A percentile compares a stretch with the other conserved stretches of the same genome.
Conservation (phyloP, 495 filamentous ascomycete genomes). For the Terfezia boudieri region DNA sequence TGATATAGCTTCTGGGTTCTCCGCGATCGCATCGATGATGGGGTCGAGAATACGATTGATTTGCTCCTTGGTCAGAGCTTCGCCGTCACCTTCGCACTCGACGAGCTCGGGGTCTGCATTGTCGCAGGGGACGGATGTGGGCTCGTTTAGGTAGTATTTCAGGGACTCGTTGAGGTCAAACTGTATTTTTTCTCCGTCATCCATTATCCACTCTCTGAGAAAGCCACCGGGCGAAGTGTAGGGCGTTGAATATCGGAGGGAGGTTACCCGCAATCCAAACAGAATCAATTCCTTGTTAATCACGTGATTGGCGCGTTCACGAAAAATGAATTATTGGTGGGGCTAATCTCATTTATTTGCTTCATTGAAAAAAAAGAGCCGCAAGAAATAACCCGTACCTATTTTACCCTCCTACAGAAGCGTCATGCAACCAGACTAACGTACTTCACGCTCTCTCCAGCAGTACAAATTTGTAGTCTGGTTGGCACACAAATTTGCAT, state of each 20-base stretch:
- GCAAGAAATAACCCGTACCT: too few relatives aligned
- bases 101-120: slow-evolving; percentile 67
- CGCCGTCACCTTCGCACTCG: slow-evolving; percentile 81
- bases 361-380: too few relatives aligned
- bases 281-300: neutral
- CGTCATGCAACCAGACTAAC: too few relatives aligned
- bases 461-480: too few relatives aligned
- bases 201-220: slow-evolving; percentile 32
- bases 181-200: slow-evolving; percentile 34
- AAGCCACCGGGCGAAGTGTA: neutral
- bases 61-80: slow-evolving; percentile 40
- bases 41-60: slow-evolving; percentile 36
- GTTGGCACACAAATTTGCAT: too few relatives aligned
- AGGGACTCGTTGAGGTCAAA: slow-evolving; percentile 94
- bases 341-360: too few relatives aligned
- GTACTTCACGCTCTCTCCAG: too few relatives aligned
- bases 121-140: slow-evolving; percentile 55
- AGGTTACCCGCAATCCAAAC: too few relatives aligned
- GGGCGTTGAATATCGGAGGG: neutral
- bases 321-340: too few relatives aligned
- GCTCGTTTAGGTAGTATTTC: slow-evolving; percentile 88
- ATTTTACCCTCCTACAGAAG: too few relatives aligned
- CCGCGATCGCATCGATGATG: slow-evolving; percentile 81
- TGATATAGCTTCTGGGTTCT: slow-evolving; percentile 68
- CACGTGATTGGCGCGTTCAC: neutral